Conservation (phyloP, 2,329 filamentous ascomycete species). For the Fusarium chaquense region DNA sequence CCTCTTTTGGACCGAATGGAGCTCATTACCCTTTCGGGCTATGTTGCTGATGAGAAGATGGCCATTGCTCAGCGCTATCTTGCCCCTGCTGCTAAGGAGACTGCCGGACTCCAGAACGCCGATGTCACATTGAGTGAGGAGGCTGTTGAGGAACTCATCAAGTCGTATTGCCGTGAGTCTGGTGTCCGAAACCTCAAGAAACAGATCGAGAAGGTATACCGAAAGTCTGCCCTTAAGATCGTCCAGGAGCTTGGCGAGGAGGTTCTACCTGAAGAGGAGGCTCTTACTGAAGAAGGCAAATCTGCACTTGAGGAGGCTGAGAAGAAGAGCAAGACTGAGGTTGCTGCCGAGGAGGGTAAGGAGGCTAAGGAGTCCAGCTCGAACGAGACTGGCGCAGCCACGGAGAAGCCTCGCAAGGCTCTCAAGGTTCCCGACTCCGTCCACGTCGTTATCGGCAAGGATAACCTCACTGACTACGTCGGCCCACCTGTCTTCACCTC, state of each 20-base stretch:
- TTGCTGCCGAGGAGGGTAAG: conserved; percentile 64
- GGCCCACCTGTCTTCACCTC: conserved; percentile 96
- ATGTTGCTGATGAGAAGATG: conserved; percentile 98
- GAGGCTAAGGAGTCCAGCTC: conserved; percentile 51
- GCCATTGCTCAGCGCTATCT: conserved; percentile 95
- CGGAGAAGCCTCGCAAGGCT: conserved; percentile 78
- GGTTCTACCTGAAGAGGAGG: conserved; percentile 81
- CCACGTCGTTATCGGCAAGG: conserved; percentile 86
- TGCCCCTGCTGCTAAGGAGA: conserved; percentile 91
- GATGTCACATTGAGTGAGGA: conserved; percentile 88
- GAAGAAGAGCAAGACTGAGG: conserved; percentile 78
- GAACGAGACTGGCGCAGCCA: conserved; percentile 56
- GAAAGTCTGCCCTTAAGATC: conserved; percentile 96
- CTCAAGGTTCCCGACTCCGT: conserved; percentile 88
- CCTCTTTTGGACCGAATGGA: conserved; percentile 98
- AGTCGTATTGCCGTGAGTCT: conserved; percentile 97
- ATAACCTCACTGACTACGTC: conserved; percentile 96
- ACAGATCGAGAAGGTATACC: conserved; percentile 98
- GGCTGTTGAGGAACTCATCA: conserved; percentile 96
- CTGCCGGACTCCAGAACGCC: conserved; percentile 89
- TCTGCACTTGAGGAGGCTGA: conserved; percentile 76
- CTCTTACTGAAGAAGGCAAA: conserved; percentile 87
- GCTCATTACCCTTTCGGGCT: conserved; percentile 94
- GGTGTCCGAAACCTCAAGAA: conserved; percentile 98
- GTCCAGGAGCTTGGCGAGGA: conserved; percentile 94